These are phyloP conservation scores for Capsicum pubescens DNA, from an alignment of 257 asterid genomes.

Conservation along the genomic window DNA sequence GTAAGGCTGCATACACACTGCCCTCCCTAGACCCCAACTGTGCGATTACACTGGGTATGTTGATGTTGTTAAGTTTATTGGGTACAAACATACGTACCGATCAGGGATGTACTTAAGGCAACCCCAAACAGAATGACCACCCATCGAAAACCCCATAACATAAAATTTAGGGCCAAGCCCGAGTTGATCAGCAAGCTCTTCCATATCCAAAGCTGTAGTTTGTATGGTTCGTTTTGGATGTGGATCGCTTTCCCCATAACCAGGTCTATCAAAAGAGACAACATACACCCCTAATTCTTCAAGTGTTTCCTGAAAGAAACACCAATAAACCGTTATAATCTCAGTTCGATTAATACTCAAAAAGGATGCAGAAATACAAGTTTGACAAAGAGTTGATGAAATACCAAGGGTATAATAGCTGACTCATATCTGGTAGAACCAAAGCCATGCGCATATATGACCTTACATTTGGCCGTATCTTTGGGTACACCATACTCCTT, in stretches of 20 bases:
- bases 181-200: conserved; percentile 70
- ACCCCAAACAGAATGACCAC: conserved; percentile 79
- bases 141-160: conserved; percentile 70
- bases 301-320: conserved; percentile 50
- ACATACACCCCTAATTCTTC: conserved; percentile 63
- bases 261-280: conserved; percentile 77
- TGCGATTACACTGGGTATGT: background rate
- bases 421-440: conserved; percentile 62
- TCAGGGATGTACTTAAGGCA: conserved; percentile 75
- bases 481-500: conserved; percentile 80
- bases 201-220: conserved; percentile 67
- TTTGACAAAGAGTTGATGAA: conserved; percentile 1
- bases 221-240: conserved; percentile 59
- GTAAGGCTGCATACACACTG: background rate
- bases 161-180: conserved; percentile 66
- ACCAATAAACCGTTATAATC: background rate
- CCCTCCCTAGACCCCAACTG: no score
- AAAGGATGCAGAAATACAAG: background rate
- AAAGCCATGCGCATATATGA: conserved; percentile 74
- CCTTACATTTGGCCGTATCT: conserved; percentile 65
- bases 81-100: conserved; percentile 40
- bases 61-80: background rate
- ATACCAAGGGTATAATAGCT: conserved; percentile 60
- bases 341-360: background rate
- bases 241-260: conserved; percentile 88